These are phyloP conservation scores for Zizania palustris DNA, from an alignment of 202 grass and related monocot species.

Conservation along the genomic window DNA sequence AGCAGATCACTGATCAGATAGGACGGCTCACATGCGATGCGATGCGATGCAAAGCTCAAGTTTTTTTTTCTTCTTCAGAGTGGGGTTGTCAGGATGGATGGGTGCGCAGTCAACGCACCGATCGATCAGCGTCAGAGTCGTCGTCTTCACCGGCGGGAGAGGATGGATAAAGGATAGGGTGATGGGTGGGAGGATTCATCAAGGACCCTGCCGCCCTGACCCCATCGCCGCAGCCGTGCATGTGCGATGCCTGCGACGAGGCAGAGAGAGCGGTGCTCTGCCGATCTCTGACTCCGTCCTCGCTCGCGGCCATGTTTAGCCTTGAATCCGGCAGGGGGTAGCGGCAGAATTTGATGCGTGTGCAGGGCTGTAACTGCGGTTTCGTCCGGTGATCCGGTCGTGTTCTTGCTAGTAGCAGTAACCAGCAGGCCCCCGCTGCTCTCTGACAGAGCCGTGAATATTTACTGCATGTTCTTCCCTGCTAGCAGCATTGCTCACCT, in stretches of 20 bases:
- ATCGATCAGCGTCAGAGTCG: background rate
- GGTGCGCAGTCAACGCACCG: background rate
- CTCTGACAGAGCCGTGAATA: background rate
- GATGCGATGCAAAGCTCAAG: background rate
- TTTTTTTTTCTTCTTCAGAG: too few species aligned
- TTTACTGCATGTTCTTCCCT: background rate
- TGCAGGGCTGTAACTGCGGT: background rate
- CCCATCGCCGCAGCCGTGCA: background rate
- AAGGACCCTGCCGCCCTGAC: background rate
- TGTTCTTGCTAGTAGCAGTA: too few species aligned
- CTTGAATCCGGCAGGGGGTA: background rate
- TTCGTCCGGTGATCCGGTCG: too few species aligned
- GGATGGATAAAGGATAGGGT: background rate
- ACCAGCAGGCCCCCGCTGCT: too few species aligned
- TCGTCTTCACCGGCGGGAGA: background rate
- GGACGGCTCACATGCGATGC: background rate
- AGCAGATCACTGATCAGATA: background rate
- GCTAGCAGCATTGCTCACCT: background rate
- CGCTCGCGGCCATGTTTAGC: background rate
- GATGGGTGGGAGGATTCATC: background rate
- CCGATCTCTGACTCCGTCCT: background rate
- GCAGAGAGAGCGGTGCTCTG: background rate
- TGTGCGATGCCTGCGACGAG: conserved; percentile 2
- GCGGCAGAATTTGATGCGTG: background rate
- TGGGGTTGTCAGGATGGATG: too few species aligned